A percentile compares a stretch with the other conserved stretches of the same genome.
Conservation (phyloP, 2,329 filamentous ascomycete species). For the Pseudopyricularia javanii region DNA sequence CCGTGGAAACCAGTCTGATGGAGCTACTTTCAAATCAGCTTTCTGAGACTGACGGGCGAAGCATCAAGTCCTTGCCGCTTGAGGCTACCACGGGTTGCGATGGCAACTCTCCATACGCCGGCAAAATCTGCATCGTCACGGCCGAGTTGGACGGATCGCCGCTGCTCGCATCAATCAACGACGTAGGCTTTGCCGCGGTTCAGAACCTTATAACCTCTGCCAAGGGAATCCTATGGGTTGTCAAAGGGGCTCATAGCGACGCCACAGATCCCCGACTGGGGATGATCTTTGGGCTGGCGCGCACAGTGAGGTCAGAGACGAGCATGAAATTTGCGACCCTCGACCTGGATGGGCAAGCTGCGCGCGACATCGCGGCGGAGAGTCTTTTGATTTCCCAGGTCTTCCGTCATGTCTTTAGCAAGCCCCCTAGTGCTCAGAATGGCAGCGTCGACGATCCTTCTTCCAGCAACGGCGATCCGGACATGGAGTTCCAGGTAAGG, state of each 20-base stretch:
- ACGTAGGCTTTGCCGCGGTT: constrained; percentile 7
- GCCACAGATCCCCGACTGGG: constrained; percentile 17
- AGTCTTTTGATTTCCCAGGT: constrained; percentile 1
- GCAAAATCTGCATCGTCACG: constrained; percentile 11
- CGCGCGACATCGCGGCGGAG: constrained; percentile 1
- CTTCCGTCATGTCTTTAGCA: constrained; percentile 2
- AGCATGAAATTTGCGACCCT: constrained; percentile 18
- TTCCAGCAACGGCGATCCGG: background rate
- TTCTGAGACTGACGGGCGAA: background rate
- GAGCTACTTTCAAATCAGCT: constrained; percentile 1
- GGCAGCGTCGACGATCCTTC: background rate
- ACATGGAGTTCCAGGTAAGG: constrained; percentile 6
- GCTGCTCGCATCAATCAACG: constrained; percentile 8
- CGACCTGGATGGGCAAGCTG: constrained; percentile 14
- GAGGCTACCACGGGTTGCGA: background rate
- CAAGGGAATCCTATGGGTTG: constrained; percentile 22
- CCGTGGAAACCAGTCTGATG: constrained; percentile 6
- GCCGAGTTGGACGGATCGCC: constrained; percentile 9
- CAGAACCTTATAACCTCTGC: constrained; percentile 10
- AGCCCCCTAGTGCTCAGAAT: background rate
- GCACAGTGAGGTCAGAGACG: constrained; percentile 20
- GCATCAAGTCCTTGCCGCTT: constrained; percentile 5
- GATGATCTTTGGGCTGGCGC: constrained; percentile 19
- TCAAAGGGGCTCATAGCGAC: constrained; percentile 19
- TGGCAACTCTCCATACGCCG: background rate